A percentile compares a stretch with the other conserved stretches of the same genome.
Conservation (phyloP, 805 yeast species). For the Millerozyma acaciae region DNA sequence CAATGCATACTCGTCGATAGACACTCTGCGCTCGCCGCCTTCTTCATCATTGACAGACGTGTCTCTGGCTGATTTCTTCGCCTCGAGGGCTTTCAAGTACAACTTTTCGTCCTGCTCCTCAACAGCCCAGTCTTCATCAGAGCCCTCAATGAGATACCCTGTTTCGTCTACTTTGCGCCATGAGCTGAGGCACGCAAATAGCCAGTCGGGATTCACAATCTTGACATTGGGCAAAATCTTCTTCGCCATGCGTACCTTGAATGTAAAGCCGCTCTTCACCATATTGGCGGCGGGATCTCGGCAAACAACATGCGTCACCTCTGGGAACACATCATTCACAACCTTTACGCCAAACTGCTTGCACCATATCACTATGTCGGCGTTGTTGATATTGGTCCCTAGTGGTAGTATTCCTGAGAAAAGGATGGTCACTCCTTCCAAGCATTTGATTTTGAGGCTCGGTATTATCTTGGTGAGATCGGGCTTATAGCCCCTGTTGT, state of each 20-base stretch:
- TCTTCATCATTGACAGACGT: conserved; percentile 17
- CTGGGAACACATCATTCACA: conserved; percentile 61
- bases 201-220: conserved; percentile 91
- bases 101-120: conserved; percentile 43
- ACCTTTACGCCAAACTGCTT: conserved; percentile 87
- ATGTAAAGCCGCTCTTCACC: conserved; percentile 47
- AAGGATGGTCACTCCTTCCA: conserved; percentile 64
- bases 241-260: conserved; percentile 78
- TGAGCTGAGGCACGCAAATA: conserved; percentile 74
- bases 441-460: conserved; percentile 62
- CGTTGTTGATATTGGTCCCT: conserved; percentile 66
- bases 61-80: conserved; percentile 15
- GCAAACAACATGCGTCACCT: conserved; percentile 87
- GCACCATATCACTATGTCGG: conserved; percentile 91
- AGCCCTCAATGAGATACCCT: conserved; percentile 53
- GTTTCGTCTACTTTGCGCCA: conserved; percentile 72
- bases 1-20: conserved; percentile 34
- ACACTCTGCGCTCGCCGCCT: conserved; percentile 28
- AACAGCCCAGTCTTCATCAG: conserved; percentile 42
- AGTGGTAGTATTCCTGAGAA: conserved; percentile 89
- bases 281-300: conserved; percentile 52
- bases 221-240: conserved; percentile 57
- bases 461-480: conserved; percentile 73
- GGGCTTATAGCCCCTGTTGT: conserved; percentile 33
- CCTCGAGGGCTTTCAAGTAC: conserved; percentile 32